Percentiles rank a stretch among this genome's conserved stretches.
phyloP scores from a whole-genome alignment of 176 grass and related monocot species.

The Oryza punctata region DNA sequence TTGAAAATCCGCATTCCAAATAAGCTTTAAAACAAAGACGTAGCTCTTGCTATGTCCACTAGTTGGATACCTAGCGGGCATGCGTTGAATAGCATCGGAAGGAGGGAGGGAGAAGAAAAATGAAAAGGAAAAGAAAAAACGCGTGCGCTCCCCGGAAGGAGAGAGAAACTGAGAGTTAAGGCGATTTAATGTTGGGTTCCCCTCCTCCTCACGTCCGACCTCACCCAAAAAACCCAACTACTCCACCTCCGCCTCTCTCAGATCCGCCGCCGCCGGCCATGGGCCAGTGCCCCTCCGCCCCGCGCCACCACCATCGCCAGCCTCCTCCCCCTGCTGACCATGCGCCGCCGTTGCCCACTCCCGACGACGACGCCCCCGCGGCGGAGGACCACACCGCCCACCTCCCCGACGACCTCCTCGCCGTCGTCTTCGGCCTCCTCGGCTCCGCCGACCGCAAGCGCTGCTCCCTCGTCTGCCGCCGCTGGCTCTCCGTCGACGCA shows the following conservation, averaged over 20 bases:
- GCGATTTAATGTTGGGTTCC: slow-evolving; percentile 3
- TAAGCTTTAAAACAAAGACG: too few species aligned
- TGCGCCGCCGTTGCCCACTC: not conserved
- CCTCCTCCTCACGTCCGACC: slow-evolving; percentile 31
- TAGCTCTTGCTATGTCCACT: not conserved
- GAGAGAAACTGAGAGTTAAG: slow-evolving; percentile 12
- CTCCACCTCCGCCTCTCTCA: slow-evolving; percentile 12
- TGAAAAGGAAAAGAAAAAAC: not conserved
- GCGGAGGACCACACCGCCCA: slow-evolving; percentile 57
- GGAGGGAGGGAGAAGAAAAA: not conserved
- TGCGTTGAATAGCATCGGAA: not conserved
- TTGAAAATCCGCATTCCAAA: too few species aligned
- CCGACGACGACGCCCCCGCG: not conserved
- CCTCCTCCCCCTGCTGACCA: not conserved
- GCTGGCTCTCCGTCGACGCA: slow-evolving; percentile 63
- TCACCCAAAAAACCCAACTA: not conserved
- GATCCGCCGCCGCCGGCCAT: slow-evolving; percentile 47
- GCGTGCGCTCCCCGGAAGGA: not conserved
- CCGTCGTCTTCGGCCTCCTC: slow-evolving; percentile 52
- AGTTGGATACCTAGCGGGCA: not conserved
- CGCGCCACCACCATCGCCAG: not conserved
- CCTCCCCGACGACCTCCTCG: slow-evolving; percentile 75
- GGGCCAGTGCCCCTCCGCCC: slow-evolving; percentile 57
- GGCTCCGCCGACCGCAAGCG: slow-evolving; percentile 71
- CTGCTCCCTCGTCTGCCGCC: slow-evolving; percentile 71